Percentiles rank a stretch among this genome's conserved stretches.
Conservation (phyloP, 148 eudicot species). For the Linanthus parryae region DNA sequence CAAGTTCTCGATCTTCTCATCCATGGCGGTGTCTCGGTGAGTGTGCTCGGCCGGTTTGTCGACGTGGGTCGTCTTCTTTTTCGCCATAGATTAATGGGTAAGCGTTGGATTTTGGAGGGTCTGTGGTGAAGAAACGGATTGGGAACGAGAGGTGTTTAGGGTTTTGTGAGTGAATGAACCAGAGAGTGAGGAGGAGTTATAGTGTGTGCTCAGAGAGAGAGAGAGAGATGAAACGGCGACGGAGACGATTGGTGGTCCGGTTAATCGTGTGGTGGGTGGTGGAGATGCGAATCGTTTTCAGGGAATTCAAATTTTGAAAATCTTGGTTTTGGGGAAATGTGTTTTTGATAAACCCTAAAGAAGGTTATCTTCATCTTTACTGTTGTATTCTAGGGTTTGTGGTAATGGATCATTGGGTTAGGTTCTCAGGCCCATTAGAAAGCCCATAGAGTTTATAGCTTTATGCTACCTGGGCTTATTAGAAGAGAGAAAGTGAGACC, state of each 20-base stretch:
- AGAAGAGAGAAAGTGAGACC: too few relatives aligned
- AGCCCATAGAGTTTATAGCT: too few relatives aligned
- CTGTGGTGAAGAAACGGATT: too few relatives aligned
- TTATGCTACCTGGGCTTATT: too few relatives aligned
- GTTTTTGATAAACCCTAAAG: too few relatives aligned
- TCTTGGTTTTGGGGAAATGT: too few relatives aligned
- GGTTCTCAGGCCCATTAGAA: too few relatives aligned
- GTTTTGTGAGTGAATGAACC: neutral
- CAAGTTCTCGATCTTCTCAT: conserved; percentile 44
- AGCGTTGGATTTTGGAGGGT: neutral
- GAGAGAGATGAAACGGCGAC: neutral
- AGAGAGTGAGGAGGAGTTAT: neutral
- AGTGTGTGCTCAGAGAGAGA: neutral
- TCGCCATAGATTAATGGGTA: conserved; percentile 49
- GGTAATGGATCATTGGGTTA: too few relatives aligned
- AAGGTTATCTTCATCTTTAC: too few relatives aligned
- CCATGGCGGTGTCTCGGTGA: conserved; percentile 19
- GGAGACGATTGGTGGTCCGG: too few relatives aligned
- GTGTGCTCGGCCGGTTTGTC: conserved; percentile 17
- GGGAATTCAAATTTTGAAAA: neutral
- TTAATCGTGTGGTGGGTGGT: too few relatives aligned
- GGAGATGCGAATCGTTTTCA: neutral
- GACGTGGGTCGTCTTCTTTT: conserved; percentile 44
- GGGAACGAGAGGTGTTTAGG: neutral
- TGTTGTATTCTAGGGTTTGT: too few relatives aligned